Evolutionary conservation across 73 alveolate genomes (phyloP), one percentile per base, ranked within the genome.

Genomic region (Paramecium sexaurelia): DNA sequence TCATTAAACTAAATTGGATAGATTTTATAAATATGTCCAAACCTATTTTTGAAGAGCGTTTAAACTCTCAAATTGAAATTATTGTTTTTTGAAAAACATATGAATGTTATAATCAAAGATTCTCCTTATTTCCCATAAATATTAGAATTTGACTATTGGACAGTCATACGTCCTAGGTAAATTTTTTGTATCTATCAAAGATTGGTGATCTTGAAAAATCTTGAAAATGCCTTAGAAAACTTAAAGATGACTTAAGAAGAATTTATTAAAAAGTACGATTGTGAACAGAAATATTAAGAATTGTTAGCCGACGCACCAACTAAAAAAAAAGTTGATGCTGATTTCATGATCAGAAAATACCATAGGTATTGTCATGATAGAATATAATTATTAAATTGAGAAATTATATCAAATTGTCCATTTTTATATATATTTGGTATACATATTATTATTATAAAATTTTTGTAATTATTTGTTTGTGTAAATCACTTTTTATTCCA

Each of bases 111-210:
- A 37, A 37, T 35, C 5, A 40, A 29, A 24, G 32, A 71, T 27
- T 0, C 32, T 8, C 83, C 83, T 3, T 26, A 32, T 61, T 71
- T 71, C 35, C 86, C 86, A 3, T 13, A 19, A 0, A 71, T 71
- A 1, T 35, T 71, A 33, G 51, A 71, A 7, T 71, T 71, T 33
- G 86, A 71, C 35, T 71, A 71, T 71, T 71, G 86, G 86, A 71
- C 86, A 35, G 66, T 71, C 3, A 13, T 35, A 27, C 55, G 86
- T 32, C 86, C 86, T 0, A 71, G 86, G 86, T 71, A 35, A 10
- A 71, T 6, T 11, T 35, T 32, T 37, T 1, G 7, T 66, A 33
- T 11, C 29, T 27, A 71, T 13, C 2, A 27, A n/a, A 37, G 86
- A 19, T 71, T 71, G 56, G 55, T 71, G 17, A 35, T 32, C 35